Evolutionary conservation across 2,329 filamentous ascomycete species (phyloP), one percentile per base, ranked within the genome.

Genomic region (Aschersonia sp.): DNA sequence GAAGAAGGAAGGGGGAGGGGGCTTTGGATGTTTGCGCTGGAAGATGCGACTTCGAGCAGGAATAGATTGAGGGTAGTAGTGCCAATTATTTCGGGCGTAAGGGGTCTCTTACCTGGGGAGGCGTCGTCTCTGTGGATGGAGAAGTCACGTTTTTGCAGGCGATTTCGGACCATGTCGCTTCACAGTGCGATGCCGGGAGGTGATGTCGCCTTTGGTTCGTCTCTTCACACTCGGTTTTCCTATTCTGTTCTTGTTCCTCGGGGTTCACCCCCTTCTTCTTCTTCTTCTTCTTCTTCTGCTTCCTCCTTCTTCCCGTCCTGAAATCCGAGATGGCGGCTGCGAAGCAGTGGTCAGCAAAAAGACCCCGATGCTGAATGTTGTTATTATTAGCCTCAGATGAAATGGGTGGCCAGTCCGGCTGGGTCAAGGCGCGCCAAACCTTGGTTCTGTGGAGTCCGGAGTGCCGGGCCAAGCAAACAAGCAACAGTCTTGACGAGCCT

Each of bases 111-210:
- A 49, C 47, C 35, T 41, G 41, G 47, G 14, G 42, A 35, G 46
- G 46, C 2, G 40, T 8, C 30, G 56, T 63, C 63, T 47, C 58
- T 61, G 49, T 63, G 63, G 47, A 64, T 63, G 46, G 59, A 50
- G 53, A 67, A 64, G 43, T 59, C 57, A 48, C 58, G 62, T 46
- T 59, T 61, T 44, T 58, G 56, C 35, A 65, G 53, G 43, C 59
- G 58, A 50, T 59, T 60, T 53, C 58, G 57, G 37, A 54, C 55
- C 60, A 65, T 66, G 10, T 40, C 49, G 47, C 44, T 32, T 39
- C 46, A 47, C 30, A 31, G 30, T 11, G 22, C 22, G 22, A 22
- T 22, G 22, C 22, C 22, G 22, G 22, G 22, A 22, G 22, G 22
- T 22, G 22, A 22, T 22, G 22, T 22, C 22, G 22, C 22, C 22